A percentile compares a stretch with the other conserved stretches of the same genome.
Conservation (phyloP, 371 early-diverging fungal genomes). For the Syncephalastrum sp. region DNA sequence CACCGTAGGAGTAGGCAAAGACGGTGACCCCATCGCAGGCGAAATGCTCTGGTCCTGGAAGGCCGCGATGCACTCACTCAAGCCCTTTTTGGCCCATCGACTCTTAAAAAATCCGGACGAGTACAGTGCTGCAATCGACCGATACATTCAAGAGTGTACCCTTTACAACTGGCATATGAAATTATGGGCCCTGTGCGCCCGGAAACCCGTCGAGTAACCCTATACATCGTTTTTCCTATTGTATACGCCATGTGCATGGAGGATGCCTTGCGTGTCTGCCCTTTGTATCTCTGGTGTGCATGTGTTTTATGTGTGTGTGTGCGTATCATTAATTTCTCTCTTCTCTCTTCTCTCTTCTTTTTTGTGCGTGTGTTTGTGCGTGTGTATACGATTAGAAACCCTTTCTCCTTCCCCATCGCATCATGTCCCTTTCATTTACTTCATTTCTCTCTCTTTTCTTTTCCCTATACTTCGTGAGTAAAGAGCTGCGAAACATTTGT, state of each 20-base stretch:
- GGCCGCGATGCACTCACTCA: slow-evolving; percentile 30
- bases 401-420: slow-evolving; percentile 1
- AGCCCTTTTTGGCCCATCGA: slow-evolving; percentile 28
- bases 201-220: slow-evolving; percentile 15
- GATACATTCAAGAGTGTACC: slow-evolving; percentile 34
- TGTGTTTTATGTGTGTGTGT: neutral
- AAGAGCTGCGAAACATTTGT: too few species aligned
- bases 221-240: too few species aligned
- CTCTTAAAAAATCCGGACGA: slow-evolving; percentile 23
- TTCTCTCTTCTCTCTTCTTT: neutral
- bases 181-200: slow-evolving; percentile 27
- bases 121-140: slow-evolving; percentile 24
- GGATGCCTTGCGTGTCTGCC: too few species aligned
- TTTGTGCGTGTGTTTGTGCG: too few species aligned
- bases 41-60: slow-evolving; percentile 47
- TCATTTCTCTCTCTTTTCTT: slow-evolving; percentile 3
- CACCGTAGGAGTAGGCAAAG: slow-evolving; percentile 18
- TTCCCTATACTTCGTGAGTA: neutral
- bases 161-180: slow-evolving; percentile 32
- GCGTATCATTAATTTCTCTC: neutral
- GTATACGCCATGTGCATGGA: too few species aligned
- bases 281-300: too few species aligned
- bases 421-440: neutral
- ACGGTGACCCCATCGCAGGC: slow-evolving; percentile 27
- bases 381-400: slow-evolving; percentile 3